Conservation (phyloP, 495 filamentous ascomycete species). For the Oidiodendron maius region DNA sequence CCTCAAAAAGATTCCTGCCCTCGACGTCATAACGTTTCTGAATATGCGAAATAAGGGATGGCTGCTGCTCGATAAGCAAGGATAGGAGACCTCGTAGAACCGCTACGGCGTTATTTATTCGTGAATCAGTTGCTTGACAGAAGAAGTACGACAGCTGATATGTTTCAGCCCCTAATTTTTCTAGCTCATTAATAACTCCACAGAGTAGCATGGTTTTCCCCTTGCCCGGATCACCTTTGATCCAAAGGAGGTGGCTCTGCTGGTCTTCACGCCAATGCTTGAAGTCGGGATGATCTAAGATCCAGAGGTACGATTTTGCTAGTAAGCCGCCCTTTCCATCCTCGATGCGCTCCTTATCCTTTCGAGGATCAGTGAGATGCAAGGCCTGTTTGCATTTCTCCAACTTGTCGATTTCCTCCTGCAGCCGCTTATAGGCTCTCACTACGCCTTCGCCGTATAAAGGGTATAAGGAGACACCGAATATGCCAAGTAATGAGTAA, state of each 20-base stretch:
- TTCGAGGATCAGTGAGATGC: conserved; percentile 16
- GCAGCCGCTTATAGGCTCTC: no score
- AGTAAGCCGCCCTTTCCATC: conserved; percentile 23
- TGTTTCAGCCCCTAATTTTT: conserved; percentile 11
- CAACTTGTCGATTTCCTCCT: no score
- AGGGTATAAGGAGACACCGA: no score
- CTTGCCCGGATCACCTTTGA: no score
- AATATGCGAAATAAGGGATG: conserved; percentile 5
- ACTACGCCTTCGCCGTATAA: no score
- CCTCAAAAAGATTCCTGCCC: conserved; percentile 23
- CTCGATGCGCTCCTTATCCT: conserved; percentile 21
- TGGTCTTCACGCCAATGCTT: conserved; percentile 23
- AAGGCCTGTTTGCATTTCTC: conserved; percentile 7
- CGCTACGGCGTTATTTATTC: conserved; percentile 25
- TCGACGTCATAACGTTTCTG: not conserved
- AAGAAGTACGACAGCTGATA: conserved; percentile 36
- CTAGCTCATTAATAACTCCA: not conserved
- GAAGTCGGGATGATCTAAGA: conserved; percentile 29
- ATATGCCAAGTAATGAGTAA: no score
- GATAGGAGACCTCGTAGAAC: conserved; percentile 19
- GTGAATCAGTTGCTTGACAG: conserved; percentile 30
- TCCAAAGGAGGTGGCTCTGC: conserved; percentile 24
- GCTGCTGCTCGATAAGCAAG: conserved; percentile 24
- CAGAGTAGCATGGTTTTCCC: no score
- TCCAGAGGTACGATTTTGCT: conserved; percentile 31